These are phyloP conservation scores for Jasminum sambac DNA, from an alignment of 257 asterid genomes.

Conservation along the genomic window DNA sequence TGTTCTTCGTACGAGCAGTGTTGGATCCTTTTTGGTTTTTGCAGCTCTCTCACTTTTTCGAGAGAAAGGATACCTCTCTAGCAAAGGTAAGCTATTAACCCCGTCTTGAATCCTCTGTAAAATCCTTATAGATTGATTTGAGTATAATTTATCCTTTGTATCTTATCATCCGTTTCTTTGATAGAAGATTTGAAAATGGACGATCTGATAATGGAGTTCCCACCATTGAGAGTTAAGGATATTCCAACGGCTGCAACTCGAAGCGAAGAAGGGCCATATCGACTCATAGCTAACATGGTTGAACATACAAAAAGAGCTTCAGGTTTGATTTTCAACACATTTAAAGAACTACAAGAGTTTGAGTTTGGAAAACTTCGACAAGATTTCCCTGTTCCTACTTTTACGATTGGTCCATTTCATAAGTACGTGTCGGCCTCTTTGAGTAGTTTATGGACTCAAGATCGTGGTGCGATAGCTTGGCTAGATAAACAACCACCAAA, in stretches of 20 bases:
- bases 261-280: slow-evolving; percentile 6
- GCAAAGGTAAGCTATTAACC: too few species aligned
- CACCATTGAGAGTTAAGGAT: slow-evolving; percentile 37
- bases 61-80: slow-evolving; percentile 27
- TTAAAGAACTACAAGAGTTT: slow-evolving; percentile 30
- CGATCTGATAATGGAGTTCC: slow-evolving; percentile 26
- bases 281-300: slow-evolving; percentile 19
- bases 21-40: slow-evolving; percentile 28
- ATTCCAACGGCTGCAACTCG: slow-evolving; percentile 15
- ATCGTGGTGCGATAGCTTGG: slow-evolving; percentile 36
- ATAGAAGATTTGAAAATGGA: slow-evolving; percentile 34
- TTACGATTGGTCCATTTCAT: slow-evolving; percentile 40
- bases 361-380: slow-evolving; percentile 19
- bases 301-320: slow-evolving; percentile 27
- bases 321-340: slow-evolving; percentile 34
- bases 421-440: slow-evolving; percentile 34
- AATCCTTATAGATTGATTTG: too few species aligned
- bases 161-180: not conserved
- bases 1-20: too few species aligned
- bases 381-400: slow-evolving; percentile 21
- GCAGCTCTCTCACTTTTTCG: slow-evolving; percentile 29
- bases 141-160: too few species aligned
- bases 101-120: too few species aligned
- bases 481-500: slow-evolving; percentile 28
- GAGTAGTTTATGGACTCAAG: slow-evolving; percentile 37